Base-by-base conservation (phyloP, 495 filamentous ascomycete species). In the Letharia lupina region DNA sequence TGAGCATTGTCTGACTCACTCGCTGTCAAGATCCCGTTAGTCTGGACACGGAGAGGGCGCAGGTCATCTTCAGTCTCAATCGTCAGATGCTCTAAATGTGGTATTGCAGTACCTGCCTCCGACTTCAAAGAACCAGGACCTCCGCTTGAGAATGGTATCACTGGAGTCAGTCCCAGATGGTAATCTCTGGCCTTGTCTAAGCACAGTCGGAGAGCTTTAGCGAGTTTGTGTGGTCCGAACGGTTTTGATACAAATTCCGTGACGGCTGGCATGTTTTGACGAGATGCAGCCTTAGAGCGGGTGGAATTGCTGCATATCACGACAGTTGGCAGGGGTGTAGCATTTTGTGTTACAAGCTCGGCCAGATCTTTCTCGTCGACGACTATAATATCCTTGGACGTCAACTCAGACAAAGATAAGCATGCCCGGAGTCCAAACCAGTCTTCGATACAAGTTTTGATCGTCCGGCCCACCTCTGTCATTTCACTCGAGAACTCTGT, bases 171-270 rank as follows among this genome's bases (percentile, higher is more conserved):
- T n/a, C 65, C 65, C 31, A 60, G 42, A 23, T 56, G 61, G 44
- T 67, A 37, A 9, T 62, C 41, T n/a, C 54, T 48, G 12, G 68
- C 62, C 59, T 47, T 70, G 23, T 78, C 70, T 42, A 78, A 66
- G 67, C 76, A 77, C 35, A 69, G 63, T 44, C 71, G 65, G 12
- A 77, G 80, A 67, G 74, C 81, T 74, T 84, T 86, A 12, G 84
- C 85, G 41, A 89, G 70, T 68, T 89, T 89, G 66, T 87, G 81
- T 20, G 87, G 87, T 1, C 86, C 87, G 65, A 80, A 84, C 8
- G 83, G 83, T 45, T 79, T 81, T 35, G 80, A 78, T 28, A 84
- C 74, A 41, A 82, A 76, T 58, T 79, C 76, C 23, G 81, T 75
- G 1, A 76, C 72, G 15, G 61, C 52, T 23, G 56, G 60, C 18